Conservation (phyloP, 2,329 filamentous ascomycete species). For the Fusarium avenaceum region DNA sequence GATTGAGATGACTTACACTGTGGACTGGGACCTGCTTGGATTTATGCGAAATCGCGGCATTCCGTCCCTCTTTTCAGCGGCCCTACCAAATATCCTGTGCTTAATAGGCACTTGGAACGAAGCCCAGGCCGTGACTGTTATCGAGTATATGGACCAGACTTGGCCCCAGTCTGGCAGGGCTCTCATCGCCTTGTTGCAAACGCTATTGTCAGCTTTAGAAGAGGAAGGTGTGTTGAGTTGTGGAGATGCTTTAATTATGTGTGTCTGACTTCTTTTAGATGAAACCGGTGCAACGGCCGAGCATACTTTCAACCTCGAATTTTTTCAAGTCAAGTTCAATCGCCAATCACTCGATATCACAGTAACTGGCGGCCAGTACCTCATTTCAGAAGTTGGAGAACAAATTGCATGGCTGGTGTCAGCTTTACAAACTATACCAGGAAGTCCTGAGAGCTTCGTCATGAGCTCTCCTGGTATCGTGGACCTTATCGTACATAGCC, state of each 20-base stretch:
- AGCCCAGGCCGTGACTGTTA: constrained; percentile 4
- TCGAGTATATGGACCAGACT: constrained; percentile 14
- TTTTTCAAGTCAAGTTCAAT: not conserved
- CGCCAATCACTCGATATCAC: not conserved
- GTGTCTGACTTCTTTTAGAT: not conserved
- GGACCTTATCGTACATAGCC: not conserved
- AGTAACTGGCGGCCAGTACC: not conserved
- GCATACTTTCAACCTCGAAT: not conserved
- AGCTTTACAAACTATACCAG: not conserved
- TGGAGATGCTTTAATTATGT: not conserved
- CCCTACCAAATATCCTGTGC: constrained; percentile 2
- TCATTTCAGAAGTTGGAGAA: constrained; percentile 21
- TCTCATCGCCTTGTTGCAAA: not conserved
- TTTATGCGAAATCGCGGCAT: not conserved
- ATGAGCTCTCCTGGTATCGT: not conserved
- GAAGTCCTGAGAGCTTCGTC: rapidly evolving
- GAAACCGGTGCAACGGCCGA: not conserved
- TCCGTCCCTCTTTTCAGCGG: not conserved
- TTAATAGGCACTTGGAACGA: not conserved
- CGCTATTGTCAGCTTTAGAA: not conserved
- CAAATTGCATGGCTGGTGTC: constrained; percentile 24
- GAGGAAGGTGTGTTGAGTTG: not conserved
- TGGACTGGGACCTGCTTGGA: not conserved
- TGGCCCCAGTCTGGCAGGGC: not conserved
- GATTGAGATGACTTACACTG: not conserved